Percentiles rank a stretch among this genome's conserved stretches.
Evolutionary conservation across 1,284 basidiomycete genomes (phyloP).

Genomic region (Naganishia sp.): DNA sequence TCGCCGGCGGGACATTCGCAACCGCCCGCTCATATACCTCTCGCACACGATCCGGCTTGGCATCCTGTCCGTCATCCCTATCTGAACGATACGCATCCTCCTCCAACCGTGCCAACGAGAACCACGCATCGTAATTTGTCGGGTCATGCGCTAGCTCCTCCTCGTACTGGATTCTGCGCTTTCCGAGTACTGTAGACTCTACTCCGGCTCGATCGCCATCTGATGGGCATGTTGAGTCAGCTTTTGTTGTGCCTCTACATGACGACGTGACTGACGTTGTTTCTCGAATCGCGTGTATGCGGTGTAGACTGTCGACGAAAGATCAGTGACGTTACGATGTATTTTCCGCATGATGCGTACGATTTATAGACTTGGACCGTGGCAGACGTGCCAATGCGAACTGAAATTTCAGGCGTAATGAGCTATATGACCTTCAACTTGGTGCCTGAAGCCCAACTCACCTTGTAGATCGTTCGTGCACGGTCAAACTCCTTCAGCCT

Average conservation of each 20-base stretch:
- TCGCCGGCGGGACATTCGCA: conserved; percentile 85
- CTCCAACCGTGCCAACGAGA: conserved; percentile 90
- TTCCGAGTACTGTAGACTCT: conserved; percentile 91
- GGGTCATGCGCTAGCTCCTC: conserved; percentile 86
- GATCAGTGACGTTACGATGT: background rate
- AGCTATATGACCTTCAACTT: background rate
- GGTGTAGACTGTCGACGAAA: conserved; percentile 63
- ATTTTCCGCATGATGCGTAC: conserved; percentile 36
- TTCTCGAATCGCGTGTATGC: conserved; percentile 98
- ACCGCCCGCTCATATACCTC: conserved; percentile 96
- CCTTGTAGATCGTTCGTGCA: conserved; percentile 95
- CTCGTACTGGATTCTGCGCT: conserved; percentile 95
- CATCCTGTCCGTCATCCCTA: conserved; percentile 69
- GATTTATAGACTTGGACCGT: conserved; percentile 75
- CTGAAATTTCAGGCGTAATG: conserved; percentile 52
- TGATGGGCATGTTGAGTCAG: conserved; percentile 12
- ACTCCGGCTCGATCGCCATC: conserved; percentile 82
- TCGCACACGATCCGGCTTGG: conserved; percentile 65
- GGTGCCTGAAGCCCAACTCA: conserved; percentile 40
- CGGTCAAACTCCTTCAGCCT: conserved; percentile 93
- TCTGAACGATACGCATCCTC: conserved; percentile 79
- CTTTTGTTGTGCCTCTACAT: background rate
- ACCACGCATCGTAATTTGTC: conserved; percentile 97
- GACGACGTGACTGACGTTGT: conserved; percentile 61
- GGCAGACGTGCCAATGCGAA: conserved; percentile 91